Conservation (phyloP, 176 grass and related monocot species). For the Oryza coarctata region DNA sequence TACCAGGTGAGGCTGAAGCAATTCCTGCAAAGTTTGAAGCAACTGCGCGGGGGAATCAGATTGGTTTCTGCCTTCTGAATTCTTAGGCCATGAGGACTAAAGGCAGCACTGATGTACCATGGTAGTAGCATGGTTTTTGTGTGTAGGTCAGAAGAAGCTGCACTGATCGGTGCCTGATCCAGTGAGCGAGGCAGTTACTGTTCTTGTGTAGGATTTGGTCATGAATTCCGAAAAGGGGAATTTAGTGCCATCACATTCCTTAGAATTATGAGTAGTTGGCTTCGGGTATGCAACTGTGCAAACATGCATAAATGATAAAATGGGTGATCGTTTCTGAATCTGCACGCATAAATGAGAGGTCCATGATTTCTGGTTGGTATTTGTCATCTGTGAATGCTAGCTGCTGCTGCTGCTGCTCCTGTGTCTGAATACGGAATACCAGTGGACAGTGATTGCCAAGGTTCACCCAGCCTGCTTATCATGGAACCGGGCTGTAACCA, state of each 20-base stretch:
- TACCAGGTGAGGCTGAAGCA: too few species aligned
- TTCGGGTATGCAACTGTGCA: conserved; percentile 17
- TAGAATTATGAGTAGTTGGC: conserved; percentile 34
- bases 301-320: conserved; percentile 15
- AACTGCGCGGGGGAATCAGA: too few species aligned
- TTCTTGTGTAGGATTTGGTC: conserved; percentile 17
- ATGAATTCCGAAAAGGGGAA: conserved; percentile 15
- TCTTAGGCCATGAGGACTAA: too few species aligned
- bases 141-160: too few species aligned
- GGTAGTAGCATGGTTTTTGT: too few species aligned
- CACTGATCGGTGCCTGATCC: not conserved
- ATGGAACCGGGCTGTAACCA: not conserved
- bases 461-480: not conserved
- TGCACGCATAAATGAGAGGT: conserved; percentile 37
- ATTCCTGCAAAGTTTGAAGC: too few species aligned
- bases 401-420: not conserved
- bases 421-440: not conserved
- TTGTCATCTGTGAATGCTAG: conserved; percentile 1
- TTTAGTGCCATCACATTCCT: conserved; percentile 17
- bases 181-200: not conserved
- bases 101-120: too few species aligned
- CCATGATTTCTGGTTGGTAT: conserved; percentile 32
- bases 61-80: too few species aligned
- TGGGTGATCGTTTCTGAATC: conserved; percentile 35
- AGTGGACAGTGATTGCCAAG: conserved; percentile 11